Evolutionary conservation across 352 stramenopile species (phyloP), one percentile per base, ranked within the genome.

Genomic region (Globisporangium paddicum): DNA sequence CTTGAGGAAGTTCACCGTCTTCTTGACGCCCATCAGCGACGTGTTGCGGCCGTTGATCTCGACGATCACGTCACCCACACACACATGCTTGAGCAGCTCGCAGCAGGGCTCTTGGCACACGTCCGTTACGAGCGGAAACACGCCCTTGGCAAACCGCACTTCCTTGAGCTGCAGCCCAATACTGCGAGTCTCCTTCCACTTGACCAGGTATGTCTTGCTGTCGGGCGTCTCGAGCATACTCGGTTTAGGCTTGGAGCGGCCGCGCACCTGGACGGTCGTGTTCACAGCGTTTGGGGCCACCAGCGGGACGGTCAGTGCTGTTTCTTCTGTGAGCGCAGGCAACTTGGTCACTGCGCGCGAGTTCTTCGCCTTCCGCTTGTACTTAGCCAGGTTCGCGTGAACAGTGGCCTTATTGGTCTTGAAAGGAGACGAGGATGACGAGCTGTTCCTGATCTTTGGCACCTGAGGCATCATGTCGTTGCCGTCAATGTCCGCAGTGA

Each of bases 1-100:
- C 60, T 87, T 90, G 26, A 95, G 66, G 60, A 95, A 95, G 59
- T 74, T 89, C 40, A 93, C 82, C 25, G 86, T 95, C 70, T 95
- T 95, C 66, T 95, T 95, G 30, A 95, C 86, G 30, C 86, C 83
- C 86, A 95, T 95, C 14, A 80, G 83, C 14, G 86, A 93, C 48
- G 82, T 93, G 54, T 95, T 91, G 60, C 82, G 81, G n/a, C 83
- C 83, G 57, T 95, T 95, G 55, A 95, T 93, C 67, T 95, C 86
- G 30, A 95, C 65, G 48, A 95, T 90, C 53, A 95, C 69, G 54
- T 95, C 86, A 14, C 86, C 86, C 16, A 93, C 68, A 58, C 80
- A 90, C 60, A 95, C 84, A 69, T 93, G 86, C 57, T 87, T 86
- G 34, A 95, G 64, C 49, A 76, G 49, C 56, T 93, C 86, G 58